phyloP scores from a whole-genome alignment of 2,329 filamentous ascomycete species.

The Aspergillus viridinutans region DNA sequence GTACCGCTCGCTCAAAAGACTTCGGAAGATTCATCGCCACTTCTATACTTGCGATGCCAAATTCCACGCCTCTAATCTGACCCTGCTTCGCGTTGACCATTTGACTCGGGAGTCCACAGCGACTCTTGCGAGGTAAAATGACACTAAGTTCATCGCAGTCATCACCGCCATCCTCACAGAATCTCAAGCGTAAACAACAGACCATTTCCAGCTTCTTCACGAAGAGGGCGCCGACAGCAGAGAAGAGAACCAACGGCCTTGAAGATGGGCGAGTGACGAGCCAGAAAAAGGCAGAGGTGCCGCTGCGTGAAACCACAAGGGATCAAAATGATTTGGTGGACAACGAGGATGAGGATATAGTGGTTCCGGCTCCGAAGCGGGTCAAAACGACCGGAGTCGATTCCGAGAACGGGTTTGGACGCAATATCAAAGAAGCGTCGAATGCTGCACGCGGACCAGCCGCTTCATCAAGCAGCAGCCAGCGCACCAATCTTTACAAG shows the following conservation, averaged over 20 bases:
- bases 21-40: neutral
- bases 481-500: conserved; percentile 56
- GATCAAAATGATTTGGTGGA: neutral
- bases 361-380: conserved; percentile 40
- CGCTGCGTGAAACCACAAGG: neutral
- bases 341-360: conserved; percentile 27
- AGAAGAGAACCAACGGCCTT: conserved; percentile 10
- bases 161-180: conserved; percentile 28
- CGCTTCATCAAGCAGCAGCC: conserved; percentile 34
- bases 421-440: neutral
- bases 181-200: conserved; percentile 51
- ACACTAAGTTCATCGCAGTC: conserved; percentile 31
- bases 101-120: neutral
- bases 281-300: conserved; percentile 3
- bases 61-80: neutral
- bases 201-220: conserved; percentile 85
- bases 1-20: neutral
- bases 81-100: neutral
- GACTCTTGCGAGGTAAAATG: conserved; percentile 19
- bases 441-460: conserved; percentile 10
- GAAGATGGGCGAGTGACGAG: conserved; percentile 2
- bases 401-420: conserved; percentile 3
- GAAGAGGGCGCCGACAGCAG: conserved; percentile 44
- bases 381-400: conserved; percentile 25
- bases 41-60: neutral